Percentiles rank a stretch among this genome's conserved stretches.
Conservation (phyloP, 2,329 filamentous ascomycete species). For the Penicillium italicum region DNA sequence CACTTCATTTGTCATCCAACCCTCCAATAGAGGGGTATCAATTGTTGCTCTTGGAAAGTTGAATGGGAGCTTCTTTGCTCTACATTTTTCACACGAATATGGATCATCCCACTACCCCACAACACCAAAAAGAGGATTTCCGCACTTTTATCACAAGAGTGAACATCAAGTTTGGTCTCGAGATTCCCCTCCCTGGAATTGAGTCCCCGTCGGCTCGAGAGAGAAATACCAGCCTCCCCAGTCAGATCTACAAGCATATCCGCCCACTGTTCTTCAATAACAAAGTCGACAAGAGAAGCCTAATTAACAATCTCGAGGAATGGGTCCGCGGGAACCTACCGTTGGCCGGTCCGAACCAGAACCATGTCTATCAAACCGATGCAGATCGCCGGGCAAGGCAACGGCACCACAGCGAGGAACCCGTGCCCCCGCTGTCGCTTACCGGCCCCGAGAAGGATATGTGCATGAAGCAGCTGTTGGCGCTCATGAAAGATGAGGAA, state of each 20-base stretch:
- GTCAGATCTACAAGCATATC: slow-evolving; percentile 29
- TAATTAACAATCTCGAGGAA: slow-evolving; percentile 34
- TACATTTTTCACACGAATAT: background rate
- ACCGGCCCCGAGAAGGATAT: slow-evolving; percentile 21
- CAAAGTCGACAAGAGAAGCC: slow-evolving; percentile 17
- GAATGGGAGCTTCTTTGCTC: background rate
- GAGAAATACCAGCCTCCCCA: slow-evolving; percentile 16
- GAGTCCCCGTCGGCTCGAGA: slow-evolving; percentile 18
- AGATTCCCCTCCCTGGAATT: slow-evolving; percentile 28
- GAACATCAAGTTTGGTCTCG: slow-evolving; percentile 35
- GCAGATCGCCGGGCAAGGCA: background rate
- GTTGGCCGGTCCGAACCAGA: background rate
- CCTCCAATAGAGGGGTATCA: too few relatives aligned
- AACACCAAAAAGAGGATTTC: slow-evolving; percentile 23
- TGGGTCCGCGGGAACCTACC: slow-evolving; percentile 17
- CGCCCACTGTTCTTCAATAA: slow-evolving; percentile 30
- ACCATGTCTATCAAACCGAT: background rate
- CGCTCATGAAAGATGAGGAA: slow-evolving; percentile 32
- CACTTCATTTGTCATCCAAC: background rate
- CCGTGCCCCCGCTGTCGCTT: slow-evolving; percentile 5
- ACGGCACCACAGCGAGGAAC: slow-evolving; percentile 3
- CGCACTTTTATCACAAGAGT: slow-evolving; percentile 30
- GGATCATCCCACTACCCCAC: slow-evolving; percentile 20
- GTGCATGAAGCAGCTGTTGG: slow-evolving; percentile 28
- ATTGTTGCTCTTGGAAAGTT: background rate